These are phyloP conservation scores for Dichotomopilus funicola DNA, from an alignment of 2,329 filamentous ascomycete species.

Conservation along the genomic window DNA sequence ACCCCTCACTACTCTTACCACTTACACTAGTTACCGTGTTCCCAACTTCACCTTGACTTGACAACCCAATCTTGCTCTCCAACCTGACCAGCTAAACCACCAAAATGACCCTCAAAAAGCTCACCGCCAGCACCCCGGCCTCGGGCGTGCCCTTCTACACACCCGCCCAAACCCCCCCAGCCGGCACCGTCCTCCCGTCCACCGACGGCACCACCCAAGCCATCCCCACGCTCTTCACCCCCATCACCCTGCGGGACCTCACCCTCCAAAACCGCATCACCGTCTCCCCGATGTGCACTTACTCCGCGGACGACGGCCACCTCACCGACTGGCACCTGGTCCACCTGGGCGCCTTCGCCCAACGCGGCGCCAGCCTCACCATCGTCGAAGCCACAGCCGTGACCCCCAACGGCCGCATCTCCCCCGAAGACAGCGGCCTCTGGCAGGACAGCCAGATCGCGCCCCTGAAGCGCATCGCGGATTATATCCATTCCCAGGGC, in stretches of 20 bases:
- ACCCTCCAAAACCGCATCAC: constrained; percentile 51
- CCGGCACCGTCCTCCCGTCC: constrained; percentile 39
- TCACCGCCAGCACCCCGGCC: constrained; percentile 34
- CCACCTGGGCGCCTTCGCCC: constrained; percentile 72
- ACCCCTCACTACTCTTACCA: neutral
- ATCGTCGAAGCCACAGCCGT: constrained; percentile 77
- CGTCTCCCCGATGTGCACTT: constrained; percentile 57
- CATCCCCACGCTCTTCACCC: constrained; percentile 50
- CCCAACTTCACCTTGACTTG: neutral
- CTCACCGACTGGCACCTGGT: constrained; percentile 75
- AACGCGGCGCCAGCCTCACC: constrained; percentile 66
- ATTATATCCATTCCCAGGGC: constrained; percentile 73
- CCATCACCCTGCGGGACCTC: constrained; percentile 47
- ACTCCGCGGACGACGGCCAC: constrained; percentile 56
- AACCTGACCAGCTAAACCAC: neutral
- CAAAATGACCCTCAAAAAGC: constrained; percentile 23
- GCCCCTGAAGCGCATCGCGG: constrained; percentile 61
- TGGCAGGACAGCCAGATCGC: constrained; percentile 81
- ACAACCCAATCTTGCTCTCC: neutral
- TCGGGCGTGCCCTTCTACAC: constrained; percentile 46
- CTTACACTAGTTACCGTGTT: neutral
- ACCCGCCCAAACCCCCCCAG: constrained; percentile 45
- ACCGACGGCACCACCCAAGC: constrained; percentile 23
- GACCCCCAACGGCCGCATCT: constrained; percentile 70
- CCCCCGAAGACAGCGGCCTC: constrained; percentile 69